phyloP scores from a whole-genome alignment of 257 asterid genomes.

The Capsicum chinense region DNA sequence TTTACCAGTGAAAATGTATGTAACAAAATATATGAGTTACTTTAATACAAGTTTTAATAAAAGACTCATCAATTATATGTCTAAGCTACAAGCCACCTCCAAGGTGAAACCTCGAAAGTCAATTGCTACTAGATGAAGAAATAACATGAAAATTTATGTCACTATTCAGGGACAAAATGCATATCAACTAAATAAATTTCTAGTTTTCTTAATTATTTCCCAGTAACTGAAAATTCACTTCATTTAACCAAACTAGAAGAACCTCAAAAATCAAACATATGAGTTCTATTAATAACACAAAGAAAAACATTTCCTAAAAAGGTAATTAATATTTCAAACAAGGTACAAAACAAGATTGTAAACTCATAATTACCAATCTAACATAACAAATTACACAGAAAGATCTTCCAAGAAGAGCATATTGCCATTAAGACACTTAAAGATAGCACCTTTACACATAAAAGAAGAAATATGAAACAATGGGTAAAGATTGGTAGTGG shows the following conservation, averaged over 20 bases:
- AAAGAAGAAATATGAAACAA: constrained; percentile 48
- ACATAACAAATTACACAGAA: neutral
- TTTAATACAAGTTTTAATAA: neutral
- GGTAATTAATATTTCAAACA: no score
- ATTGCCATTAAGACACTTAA: neutral
- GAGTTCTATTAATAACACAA: neutral
- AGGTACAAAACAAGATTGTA: neutral
- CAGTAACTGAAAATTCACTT: neutral
- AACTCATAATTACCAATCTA: neutral
- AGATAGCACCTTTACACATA: constrained; percentile 4
- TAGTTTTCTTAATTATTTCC: neutral
- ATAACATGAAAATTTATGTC: neutral
- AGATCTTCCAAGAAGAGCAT: neutral
- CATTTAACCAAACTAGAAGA: constrained; percentile 2
- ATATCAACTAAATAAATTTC: neutral
- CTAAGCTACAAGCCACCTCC: neutral
- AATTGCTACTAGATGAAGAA: neutral
- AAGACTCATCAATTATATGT: neutral
- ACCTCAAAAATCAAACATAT: neutral
- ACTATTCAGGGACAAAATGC: neutral
- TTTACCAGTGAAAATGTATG: neutral
- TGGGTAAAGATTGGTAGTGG: constrained; percentile 99
- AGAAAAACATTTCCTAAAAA: no score
- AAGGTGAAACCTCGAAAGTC: neutral
- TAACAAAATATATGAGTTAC: neutral